phyloP scores from a whole-genome alignment of 2,329 filamentous ascomycete genomes.

The Grosmannia huntii region DNA sequence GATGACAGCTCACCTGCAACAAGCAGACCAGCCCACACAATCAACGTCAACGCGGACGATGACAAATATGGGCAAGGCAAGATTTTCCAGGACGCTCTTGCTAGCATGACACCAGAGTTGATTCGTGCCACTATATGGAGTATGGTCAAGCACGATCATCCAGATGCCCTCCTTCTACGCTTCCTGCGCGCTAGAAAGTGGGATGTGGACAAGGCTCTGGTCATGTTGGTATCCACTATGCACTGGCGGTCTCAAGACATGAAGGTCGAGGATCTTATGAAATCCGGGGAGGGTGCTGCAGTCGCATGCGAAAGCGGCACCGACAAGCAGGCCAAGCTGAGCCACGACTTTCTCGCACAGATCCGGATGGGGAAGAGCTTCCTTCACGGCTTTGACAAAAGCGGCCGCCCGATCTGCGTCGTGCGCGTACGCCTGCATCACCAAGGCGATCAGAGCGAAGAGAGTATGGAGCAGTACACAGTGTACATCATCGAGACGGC shows the following conservation, averaged over 20 bases:
- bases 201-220: slow-evolving; percentile 83
- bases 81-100: slow-evolving; percentile 71
- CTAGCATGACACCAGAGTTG: slow-evolving; percentile 62
- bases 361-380: slow-evolving; percentile 87
- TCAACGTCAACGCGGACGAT: slow-evolving; percentile 37
- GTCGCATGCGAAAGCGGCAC: slow-evolving; percentile 42
- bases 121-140: slow-evolving; percentile 76
- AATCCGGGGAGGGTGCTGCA: slow-evolving; percentile 59
- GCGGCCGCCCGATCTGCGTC: slow-evolving; percentile 74
- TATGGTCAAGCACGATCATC: slow-evolving; percentile 93
- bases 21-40: not conserved
- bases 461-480: slow-evolving; percentile 76
- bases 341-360: slow-evolving; percentile 69
- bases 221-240: slow-evolving; percentile 92
- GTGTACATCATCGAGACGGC: slow-evolving; percentile 91
- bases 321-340: slow-evolving; percentile 47
- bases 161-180: slow-evolving; percentile 69
- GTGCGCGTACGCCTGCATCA: slow-evolving; percentile 74
- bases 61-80: slow-evolving; percentile 92
- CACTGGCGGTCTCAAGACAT: slow-evolving; percentile 77
- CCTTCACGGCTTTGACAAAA: slow-evolving; percentile 74
- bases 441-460: slow-evolving; percentile 68
- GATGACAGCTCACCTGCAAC: slow-evolving; percentile 6
- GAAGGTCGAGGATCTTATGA: slow-evolving; percentile 82
- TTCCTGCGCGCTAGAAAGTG: slow-evolving; percentile 88